A percentile compares a stretch with the other conserved stretches of the same genome.
Conservation (phyloP, 2,329 filamentous ascomycete genomes). For the Stachybotrys chlorohalonatus region DNA sequence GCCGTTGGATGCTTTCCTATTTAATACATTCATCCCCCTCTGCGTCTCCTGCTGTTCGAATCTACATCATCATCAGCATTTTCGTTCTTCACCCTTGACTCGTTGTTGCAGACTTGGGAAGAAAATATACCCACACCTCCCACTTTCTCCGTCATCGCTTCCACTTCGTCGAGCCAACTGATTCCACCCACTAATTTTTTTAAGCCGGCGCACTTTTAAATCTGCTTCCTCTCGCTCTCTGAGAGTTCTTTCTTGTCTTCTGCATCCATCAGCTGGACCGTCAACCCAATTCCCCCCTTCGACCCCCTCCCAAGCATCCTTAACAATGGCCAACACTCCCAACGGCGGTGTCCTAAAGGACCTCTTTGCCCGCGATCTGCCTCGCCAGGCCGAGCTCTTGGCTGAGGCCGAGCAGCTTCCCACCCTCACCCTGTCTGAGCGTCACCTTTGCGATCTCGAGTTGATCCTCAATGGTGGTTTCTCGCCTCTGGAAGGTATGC, state of each 20-base stretch:
- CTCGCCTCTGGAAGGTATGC: constrained; percentile 88
- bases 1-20: neutral
- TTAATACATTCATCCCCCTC: neutral
- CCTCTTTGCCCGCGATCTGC: constrained; percentile 85
- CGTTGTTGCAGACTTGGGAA: neutral
- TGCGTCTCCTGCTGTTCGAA: neutral
- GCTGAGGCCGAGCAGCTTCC: constrained; percentile 81
- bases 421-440: constrained; percentile 76
- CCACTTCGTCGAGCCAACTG: neutral
- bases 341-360: constrained; percentile 97
- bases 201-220: neutral
- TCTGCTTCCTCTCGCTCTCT: neutral
- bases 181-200: neutral
- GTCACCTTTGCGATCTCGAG: constrained; percentile 96
- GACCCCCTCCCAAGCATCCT: constrained; percentile 4
- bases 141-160: neutral
- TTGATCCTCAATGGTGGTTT: constrained; percentile 96
- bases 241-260: constrained; percentile 3
- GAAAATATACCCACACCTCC: neutral
- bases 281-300: constrained; percentile 1
- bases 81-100: neutral
- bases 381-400: constrained; percentile 68
- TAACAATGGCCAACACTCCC: constrained; percentile 58
- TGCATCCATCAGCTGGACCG: constrained; percentile 4
- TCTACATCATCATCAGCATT: neutral